Evolutionary conservation across 345 rosid genomes (phyloP).

Genomic region (Anastatica hierochuntica): DNA sequence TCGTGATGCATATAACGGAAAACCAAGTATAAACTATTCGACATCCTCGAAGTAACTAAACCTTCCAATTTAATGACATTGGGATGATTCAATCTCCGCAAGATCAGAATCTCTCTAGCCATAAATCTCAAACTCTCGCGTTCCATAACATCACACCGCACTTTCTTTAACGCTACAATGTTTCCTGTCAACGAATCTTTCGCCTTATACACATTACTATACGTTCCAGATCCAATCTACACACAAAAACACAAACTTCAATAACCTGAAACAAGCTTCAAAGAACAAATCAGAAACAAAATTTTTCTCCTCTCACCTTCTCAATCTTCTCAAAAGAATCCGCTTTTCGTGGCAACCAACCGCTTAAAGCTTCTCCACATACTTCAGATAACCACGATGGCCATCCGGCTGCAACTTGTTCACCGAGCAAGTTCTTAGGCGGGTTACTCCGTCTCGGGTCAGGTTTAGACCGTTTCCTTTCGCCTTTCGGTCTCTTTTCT

Average conservation of each 20-base stretch:
- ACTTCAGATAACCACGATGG: conserved; percentile 14
- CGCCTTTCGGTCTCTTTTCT: background rate
- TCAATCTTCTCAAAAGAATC: conserved; percentile 8
- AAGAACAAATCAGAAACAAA: background rate
- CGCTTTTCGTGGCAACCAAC: conserved; percentile 7
- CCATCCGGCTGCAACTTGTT: background rate
- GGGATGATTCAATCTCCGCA: conserved; percentile 8
- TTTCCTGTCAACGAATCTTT: conserved; percentile 6
- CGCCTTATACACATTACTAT: conserved; percentile 32
- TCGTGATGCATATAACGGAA: conserved; percentile 9
- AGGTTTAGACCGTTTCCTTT: background rate
- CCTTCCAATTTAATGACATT: conserved; percentile 5
- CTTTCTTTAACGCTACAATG: conserved; percentile 3
- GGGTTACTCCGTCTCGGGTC: conserved; percentile 5
- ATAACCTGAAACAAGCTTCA: background rate
- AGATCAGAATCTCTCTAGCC: conserved; percentile 8
- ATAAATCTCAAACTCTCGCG: conserved; percentile 8
- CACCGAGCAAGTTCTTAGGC: conserved; percentile 3
- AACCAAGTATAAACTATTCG: conserved; percentile 6
- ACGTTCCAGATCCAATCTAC: conserved; percentile 11
- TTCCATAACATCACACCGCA: conserved; percentile 5
- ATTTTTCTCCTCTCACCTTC: background rate
- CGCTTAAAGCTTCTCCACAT: conserved; percentile 7
- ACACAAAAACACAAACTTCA: background rate
- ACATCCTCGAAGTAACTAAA: conserved; percentile 8